phyloP scores from a whole-genome alignment of 2,329 filamentous ascomycete species.

The Leptosphaerulina australis region DNA sequence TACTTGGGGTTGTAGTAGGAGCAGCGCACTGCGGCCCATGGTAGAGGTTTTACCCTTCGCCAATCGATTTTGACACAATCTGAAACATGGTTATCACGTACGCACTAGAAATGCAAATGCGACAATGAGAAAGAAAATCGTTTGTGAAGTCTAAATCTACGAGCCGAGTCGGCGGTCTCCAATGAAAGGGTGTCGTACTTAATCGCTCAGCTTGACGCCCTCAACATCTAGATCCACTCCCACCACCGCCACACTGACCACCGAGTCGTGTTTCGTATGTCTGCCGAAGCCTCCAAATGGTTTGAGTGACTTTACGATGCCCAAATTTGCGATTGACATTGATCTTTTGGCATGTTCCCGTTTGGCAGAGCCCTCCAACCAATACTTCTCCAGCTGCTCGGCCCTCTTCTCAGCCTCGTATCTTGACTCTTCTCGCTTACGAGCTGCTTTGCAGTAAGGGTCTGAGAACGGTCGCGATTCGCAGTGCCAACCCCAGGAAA shows the following conservation, averaged over 20 bases:
- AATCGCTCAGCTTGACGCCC: constrained; percentile 12
- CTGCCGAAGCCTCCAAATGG: constrained; percentile 11
- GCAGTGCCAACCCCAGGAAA: constrained; percentile 23
- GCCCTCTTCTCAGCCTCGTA: constrained; percentile 20
- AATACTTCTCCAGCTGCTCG: constrained; percentile 23
- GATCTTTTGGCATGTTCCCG: constrained; percentile 10
- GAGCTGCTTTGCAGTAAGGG: constrained; percentile 21
- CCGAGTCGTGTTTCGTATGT: constrained; percentile 19
- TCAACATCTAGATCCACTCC: constrained; percentile 13
- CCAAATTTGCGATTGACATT: constrained; percentile 8
- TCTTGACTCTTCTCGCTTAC: constrained; percentile 21
- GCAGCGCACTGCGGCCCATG: too few species aligned
- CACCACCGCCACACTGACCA: constrained; percentile 9
- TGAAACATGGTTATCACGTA: background rate
- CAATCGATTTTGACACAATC: too few species aligned
- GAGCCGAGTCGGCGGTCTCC: too few species aligned
- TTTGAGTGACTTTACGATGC: constrained; percentile 9
- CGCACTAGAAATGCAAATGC: background rate
- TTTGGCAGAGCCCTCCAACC: constrained; percentile 9
- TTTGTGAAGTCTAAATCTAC: constrained; percentile 4
- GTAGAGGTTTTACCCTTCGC: too few species aligned
- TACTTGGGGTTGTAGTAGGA: too few species aligned
- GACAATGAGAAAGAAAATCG: background rate
- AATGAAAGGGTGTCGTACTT: constrained; percentile 5
- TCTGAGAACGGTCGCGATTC: constrained; percentile 27